These are phyloP conservation scores for Citrus glauca DNA, from an alignment of 345 rosid genomes.

Conservation along the genomic window DNA sequence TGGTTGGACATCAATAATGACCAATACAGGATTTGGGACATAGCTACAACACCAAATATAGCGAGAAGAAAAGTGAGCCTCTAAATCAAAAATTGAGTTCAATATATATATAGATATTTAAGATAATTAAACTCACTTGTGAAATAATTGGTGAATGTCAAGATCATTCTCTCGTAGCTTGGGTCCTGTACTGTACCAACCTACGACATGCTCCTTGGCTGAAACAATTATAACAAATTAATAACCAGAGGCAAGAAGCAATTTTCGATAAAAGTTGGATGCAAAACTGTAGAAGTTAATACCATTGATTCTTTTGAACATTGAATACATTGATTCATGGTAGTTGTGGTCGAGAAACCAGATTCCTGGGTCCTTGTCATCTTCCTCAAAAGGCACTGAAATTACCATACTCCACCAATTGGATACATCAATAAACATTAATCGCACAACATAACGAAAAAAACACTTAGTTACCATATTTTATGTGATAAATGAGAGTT, in stretches of 20 bases:
- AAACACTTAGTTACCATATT: not conserved
- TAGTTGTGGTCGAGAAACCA: conserved; percentile 99
- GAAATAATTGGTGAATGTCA: conserved; percentile 69
- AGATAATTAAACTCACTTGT: conserved; percentile 38
- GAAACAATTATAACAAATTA: conserved; percentile 22
- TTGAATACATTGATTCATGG: conserved; percentile 91
- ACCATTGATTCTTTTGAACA: conserved; percentile 98
- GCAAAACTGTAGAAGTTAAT: not conserved
- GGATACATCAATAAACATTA: not conserved
- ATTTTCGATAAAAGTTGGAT: not conserved
- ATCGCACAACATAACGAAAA: not conserved
- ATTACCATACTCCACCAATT: conserved; percentile 3
- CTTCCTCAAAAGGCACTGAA: conserved; percentile 96
- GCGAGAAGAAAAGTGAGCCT: not conserved
- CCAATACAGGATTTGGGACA: conserved; percentile 84
- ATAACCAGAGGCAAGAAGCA: not conserved
- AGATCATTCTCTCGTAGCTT: conserved; percentile 88
- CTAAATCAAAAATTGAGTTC: not conserved
- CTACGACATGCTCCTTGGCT: conserved; percentile 98
- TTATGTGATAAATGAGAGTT: not conserved
- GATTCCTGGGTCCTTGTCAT: conserved; percentile 81
- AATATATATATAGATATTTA: not conserved
- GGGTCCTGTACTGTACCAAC: conserved; percentile 97
- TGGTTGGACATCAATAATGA: conserved; percentile 91
- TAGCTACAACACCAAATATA: conserved; percentile 45